A percentile compares a stretch with the other conserved stretches of the same genome.
Conservation (phyloP, 768 basidiomycete species). For the Suillus tomentosus region DNA sequence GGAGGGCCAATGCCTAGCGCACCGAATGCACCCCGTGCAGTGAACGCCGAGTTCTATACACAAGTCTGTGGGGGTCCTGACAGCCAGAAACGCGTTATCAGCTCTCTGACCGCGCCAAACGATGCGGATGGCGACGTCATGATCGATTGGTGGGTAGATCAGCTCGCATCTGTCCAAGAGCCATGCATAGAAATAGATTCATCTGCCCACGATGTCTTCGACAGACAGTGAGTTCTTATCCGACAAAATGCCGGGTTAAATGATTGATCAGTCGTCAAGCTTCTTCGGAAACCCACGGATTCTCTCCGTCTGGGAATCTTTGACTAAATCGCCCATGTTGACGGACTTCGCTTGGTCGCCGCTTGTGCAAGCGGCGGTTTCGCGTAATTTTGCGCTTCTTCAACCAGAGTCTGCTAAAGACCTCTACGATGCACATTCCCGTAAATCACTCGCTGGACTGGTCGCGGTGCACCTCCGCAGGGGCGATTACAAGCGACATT, state of each 20-base stretch:
- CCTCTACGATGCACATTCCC: slow-evolving; percentile 20
- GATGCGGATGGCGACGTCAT: slow-evolving; percentile 43
- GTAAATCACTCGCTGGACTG: slow-evolving; percentile 40
- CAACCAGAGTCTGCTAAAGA: slow-evolving; percentile 35
- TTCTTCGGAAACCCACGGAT: slow-evolving; percentile 47
- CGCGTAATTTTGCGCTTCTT: slow-evolving; percentile 48
- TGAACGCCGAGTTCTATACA: slow-evolving; percentile 53
- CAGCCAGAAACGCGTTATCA: slow-evolving; percentile 34
- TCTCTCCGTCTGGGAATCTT: slow-evolving; percentile 44
- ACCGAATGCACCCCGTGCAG: slow-evolving; percentile 33
- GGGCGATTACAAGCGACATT: slow-evolving; percentile 60
- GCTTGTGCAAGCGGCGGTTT: slow-evolving; percentile 50
- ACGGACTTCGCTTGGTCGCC: slow-evolving; percentile 55
- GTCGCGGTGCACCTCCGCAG: slow-evolving; percentile 58
- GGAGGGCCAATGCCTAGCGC: slow-evolving; percentile 42
- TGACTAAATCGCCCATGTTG: slow-evolving; percentile 51
- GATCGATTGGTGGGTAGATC: slow-evolving; percentile 51
- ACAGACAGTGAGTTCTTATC: slow-evolving; percentile 43
- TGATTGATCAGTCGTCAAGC: slow-evolving; percentile 27
- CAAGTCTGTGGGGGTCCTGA: slow-evolving; percentile 43
- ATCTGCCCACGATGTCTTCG: slow-evolving; percentile 44
- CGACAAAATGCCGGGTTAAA: background rate
- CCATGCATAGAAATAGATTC: slow-evolving; percentile 49
- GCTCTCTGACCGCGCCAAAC: slow-evolving; percentile 37
- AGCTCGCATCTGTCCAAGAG: slow-evolving; percentile 37